These are phyloP conservation scores for Phytopythium vexans DNA, from an alignment of 352 stramenopile genomes.

Conservation along the genomic window DNA sequence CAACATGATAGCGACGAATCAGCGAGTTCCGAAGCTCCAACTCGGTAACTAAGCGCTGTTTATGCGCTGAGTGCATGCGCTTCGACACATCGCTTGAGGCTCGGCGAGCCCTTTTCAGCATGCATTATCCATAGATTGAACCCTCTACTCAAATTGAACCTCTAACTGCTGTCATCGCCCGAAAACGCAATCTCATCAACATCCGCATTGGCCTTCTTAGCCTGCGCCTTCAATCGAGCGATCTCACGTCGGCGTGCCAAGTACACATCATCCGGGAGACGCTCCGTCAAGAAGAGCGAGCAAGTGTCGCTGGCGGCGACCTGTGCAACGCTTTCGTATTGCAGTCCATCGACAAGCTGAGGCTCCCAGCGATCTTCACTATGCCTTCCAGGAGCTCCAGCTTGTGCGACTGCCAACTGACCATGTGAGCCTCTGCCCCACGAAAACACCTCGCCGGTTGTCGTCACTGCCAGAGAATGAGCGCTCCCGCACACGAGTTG, in stretches of 20 bases:
- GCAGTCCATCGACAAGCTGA: constrained; percentile 34
- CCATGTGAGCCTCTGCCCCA: constrained; percentile 54
- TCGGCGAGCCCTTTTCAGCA: no score
- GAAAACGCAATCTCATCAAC: no score
- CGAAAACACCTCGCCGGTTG: constrained; percentile 43
- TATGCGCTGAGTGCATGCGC: no score
- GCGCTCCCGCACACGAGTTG: constrained; percentile 46
- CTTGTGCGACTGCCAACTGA: constrained; percentile 18
- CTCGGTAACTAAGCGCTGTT: no score
- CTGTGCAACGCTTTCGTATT: constrained; percentile 45
- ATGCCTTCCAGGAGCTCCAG: constrained; percentile 1
- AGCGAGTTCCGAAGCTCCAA: no score
- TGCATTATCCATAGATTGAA: no score
- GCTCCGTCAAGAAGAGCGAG: constrained; percentile 56
- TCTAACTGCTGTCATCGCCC: neutral
- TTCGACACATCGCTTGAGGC: no score
- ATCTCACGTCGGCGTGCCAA: constrained; percentile 43
- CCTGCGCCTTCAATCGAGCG: constrained; percentile 33
- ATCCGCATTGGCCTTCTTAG: constrained; percentile 5
- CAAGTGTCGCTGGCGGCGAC: constrained; percentile 54
- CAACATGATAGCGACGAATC: neutral
- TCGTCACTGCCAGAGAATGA: constrained; percentile 57
- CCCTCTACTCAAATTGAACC: no score
- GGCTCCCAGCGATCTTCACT: constrained; percentile 39
- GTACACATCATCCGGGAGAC: constrained; percentile 30